phyloP scores from a whole-genome alignment of 192 early-diverging fungal genomes.

The Allomyces macrogynus region DNA sequence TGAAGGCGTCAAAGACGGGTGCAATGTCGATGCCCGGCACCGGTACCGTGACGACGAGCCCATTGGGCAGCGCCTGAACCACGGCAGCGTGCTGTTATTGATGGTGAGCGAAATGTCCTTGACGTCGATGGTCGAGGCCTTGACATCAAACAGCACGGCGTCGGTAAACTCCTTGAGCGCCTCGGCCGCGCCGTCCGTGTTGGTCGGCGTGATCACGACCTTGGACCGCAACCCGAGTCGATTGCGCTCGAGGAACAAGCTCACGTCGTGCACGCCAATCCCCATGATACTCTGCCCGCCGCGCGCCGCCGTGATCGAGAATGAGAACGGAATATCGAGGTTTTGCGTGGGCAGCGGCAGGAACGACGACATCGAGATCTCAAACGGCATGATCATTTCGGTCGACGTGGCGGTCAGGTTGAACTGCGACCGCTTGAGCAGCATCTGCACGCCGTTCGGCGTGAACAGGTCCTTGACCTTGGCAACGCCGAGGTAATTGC shows the following conservation, averaged over 20 bases:
- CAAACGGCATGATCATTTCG: background rate
- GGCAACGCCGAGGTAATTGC: background rate
- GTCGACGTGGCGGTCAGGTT: background rate
- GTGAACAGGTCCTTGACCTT: background rate
- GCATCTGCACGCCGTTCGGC: background rate
- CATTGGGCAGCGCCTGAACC: background rate
- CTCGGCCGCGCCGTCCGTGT: background rate
- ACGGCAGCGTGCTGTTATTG: background rate
- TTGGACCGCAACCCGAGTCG: background rate
- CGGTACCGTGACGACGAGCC: background rate
- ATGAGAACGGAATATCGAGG: background rate
- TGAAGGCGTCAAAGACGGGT: background rate
- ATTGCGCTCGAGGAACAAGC: background rate
- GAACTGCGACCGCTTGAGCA: background rate
- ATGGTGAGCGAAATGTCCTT: background rate
- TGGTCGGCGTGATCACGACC: background rate
- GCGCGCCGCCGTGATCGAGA: background rate
- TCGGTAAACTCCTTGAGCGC: background rate
- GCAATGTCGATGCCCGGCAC: background rate
- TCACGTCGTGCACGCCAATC: background rate
- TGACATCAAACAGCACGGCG: background rate
- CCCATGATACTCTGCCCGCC: background rate
- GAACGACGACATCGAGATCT: background rate
- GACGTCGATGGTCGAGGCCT: background rate
- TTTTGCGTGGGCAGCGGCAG: background rate